Base-by-base conservation (phyloP, 73 alveolate species). In the Effrenium voratum region DNA sequence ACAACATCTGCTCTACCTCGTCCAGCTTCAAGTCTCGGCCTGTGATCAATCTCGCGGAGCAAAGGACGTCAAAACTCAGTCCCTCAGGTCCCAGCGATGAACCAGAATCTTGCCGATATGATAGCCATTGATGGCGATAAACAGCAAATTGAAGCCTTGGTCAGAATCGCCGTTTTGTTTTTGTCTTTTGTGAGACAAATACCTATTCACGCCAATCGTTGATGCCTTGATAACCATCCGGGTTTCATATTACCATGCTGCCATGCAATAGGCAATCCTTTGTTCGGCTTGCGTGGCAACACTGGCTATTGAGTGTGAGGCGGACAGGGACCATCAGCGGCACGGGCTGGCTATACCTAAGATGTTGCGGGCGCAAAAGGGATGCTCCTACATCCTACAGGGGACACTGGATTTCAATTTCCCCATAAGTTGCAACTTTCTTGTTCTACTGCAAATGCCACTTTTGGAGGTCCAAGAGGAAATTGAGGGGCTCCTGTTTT, bases 1-100 rank as follows among this genome's bases (percentile, higher is more conserved):
- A 72, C 49, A 72, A 72, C 82, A 72, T 72, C 82, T 72, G 82
- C 13, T 72, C 82, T 30, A 72, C 82, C 82, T 72, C 82, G 82
- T 72, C 82, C 38, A 72, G 13, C 82, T 72, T 72, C 34, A 72
- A 47, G 82, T 72, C 82, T 19, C 82, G 82, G n/a, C 82, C 82
- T 72, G 16, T 19, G 32, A 34, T 47, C 2, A 5, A 55, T 22
- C 30, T 55, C 22, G 68, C 68, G 22, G 68, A 10, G 30, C 5
- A 26, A 26, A 26, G n/a, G 32, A 32, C 36, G 41, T 41, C n/a
- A 41, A 3, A 41, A n/a, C 46, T 41, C 46, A 19, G 26, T 19
- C 8, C 63, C 8, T 52, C 63, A 52, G 63, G 19, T 8, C 19
- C 26, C 15, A 34, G 82, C 82, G 82, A 47, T 72, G 82, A 44